Conservation (phyloP, 2,329 filamentous ascomycete genomes). For the Aspergillus versicolor region DNA sequence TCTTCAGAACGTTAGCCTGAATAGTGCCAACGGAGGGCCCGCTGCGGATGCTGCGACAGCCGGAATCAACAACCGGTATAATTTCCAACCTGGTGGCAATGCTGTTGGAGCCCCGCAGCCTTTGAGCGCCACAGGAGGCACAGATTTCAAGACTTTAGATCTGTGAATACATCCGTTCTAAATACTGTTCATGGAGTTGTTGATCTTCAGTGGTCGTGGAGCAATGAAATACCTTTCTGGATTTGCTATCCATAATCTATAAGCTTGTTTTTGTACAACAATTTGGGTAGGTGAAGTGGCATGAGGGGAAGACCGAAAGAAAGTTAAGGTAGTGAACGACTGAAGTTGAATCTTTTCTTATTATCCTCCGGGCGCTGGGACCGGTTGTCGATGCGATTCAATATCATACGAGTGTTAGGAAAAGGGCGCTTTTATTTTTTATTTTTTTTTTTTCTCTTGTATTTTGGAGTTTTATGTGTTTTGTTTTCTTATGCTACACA, state of each 20-base stretch:
- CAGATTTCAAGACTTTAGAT: slow-evolving; percentile 44
- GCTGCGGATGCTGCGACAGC: slow-evolving; percentile 32
- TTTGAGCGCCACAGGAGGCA: slow-evolving; percentile 40
- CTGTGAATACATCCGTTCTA: slow-evolving; percentile 28
- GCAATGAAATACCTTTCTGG: not conserved
- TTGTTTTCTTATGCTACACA: not conserved
- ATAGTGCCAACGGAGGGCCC: slow-evolving; percentile 42
- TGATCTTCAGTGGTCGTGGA: not conserved
- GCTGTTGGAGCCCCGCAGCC: slow-evolving; percentile 34
- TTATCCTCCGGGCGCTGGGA: not conserved
- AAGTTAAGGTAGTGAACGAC: not conserved
- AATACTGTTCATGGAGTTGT: not conserved
- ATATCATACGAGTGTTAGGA: slow-evolving; percentile 5
- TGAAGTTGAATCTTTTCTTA: not conserved
- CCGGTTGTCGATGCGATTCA: not conserved
- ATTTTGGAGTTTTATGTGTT: slow-evolving; percentile 4
- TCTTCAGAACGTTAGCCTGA: slow-evolving; percentile 50
- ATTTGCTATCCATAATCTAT: slow-evolving; percentile 1
- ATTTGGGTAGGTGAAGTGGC: not conserved
- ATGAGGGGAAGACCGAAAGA: not conserved
- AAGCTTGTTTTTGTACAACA: slow-evolving; percentile 4
- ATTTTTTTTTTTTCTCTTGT: not conserved
- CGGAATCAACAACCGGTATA: slow-evolving; percentile 41
- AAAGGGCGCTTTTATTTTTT: slow-evolving; percentile 3
- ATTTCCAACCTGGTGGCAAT: slow-evolving; percentile 39